Percentiles rank a stretch among this genome's conserved stretches.
These are phyloP conservation scores for Aspergillus sp. DNA, from an alignment of 2,329 filamentous ascomycete genomes.

Conservation along the genomic window DNA sequence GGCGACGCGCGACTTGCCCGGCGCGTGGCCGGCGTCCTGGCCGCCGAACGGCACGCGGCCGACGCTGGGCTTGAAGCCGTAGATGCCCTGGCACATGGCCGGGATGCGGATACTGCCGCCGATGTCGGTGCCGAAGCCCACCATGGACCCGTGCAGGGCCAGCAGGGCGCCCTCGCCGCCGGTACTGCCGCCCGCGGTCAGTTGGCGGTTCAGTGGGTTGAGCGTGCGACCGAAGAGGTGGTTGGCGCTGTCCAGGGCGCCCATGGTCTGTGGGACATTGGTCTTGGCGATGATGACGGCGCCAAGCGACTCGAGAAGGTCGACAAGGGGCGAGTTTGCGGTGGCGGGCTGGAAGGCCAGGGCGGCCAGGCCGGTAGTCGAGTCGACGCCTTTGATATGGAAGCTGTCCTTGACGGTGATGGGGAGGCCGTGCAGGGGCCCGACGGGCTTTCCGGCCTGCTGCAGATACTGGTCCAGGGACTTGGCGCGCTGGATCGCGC, in stretches of 20 bases:
- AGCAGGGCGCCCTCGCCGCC: slow-evolving; percentile 65
- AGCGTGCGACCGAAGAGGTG: slow-evolving; percentile 62
- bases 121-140: slow-evolving; percentile 65
- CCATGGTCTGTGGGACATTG: slow-evolving; percentile 62
- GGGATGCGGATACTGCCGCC: slow-evolving; percentile 47
- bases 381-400: slow-evolving; percentile 49
- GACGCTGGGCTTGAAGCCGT: slow-evolving; percentile 51
- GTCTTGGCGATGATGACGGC: slow-evolving; percentile 70
- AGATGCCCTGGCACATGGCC: slow-evolving; percentile 53
- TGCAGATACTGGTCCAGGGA: slow-evolving; percentile 47
- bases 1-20: slow-evolving; percentile 51
- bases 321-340: slow-evolving; percentile 57
- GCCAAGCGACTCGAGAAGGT: slow-evolving; percentile 58
- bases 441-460: slow-evolving; percentile 45
- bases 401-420: slow-evolving; percentile 53
- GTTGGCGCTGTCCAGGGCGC: slow-evolving; percentile 56
- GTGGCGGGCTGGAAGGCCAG: slow-evolving; percentile 60
- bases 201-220: slow-evolving; percentile 61
- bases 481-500: slow-evolving; percentile 50
- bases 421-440: slow-evolving; percentile 63
- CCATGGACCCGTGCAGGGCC: slow-evolving; percentile 56
- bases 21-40: slow-evolving; percentile 48
- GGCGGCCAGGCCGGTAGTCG: slow-evolving; percentile 57
- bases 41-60: slow-evolving; percentile 53
- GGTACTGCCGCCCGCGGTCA: slow-evolving; percentile 63